Conservation (phyloP, 129 eudicot species). For the Glebionis coronaria region DNA sequence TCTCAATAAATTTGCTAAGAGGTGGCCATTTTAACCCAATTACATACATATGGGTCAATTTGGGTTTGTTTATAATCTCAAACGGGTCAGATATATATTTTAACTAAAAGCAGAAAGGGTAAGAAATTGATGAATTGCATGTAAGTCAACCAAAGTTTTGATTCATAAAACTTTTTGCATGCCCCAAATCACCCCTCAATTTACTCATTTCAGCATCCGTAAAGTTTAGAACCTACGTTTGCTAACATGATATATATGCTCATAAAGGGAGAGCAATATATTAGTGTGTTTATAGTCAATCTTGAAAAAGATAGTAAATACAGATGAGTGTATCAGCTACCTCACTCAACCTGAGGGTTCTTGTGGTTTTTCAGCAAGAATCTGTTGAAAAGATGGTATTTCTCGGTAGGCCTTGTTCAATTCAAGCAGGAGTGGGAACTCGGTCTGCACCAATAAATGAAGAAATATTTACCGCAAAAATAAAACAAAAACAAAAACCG, state of each 20-base stretch:
- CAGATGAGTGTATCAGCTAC: constrained; percentile 6
- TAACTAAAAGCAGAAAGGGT: too few species aligned
- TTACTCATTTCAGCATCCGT: background rate
- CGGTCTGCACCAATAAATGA: constrained; percentile 39
- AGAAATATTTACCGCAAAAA: background rate
- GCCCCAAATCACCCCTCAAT: background rate
- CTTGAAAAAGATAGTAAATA: background rate
- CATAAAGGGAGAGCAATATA: background rate
- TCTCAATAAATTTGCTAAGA: background rate
- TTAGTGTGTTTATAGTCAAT: background rate
- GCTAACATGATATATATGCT: constrained; percentile 1
- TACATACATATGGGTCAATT: background rate
- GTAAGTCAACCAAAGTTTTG: too few species aligned
- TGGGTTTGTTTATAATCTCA: background rate
- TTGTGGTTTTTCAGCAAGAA: constrained; percentile 12
- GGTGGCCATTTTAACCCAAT: background rate
- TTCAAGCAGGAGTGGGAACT: constrained; percentile 58
- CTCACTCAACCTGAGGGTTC: constrained; percentile 12
- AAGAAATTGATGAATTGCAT: too few species aligned
- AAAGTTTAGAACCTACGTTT: background rate
- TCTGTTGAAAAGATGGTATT: constrained; percentile 47
- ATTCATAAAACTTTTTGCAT: too few species aligned
- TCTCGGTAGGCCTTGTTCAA: constrained; percentile 54
- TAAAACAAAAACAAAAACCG: background rate
- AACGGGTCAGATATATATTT: constrained; percentile 4